A percentile compares a stretch with the other conserved stretches of the same genome.
phyloP scores from a whole-genome alignment of 495 filamentous ascomycete species.

The Aspergillus asperescens region DNA sequence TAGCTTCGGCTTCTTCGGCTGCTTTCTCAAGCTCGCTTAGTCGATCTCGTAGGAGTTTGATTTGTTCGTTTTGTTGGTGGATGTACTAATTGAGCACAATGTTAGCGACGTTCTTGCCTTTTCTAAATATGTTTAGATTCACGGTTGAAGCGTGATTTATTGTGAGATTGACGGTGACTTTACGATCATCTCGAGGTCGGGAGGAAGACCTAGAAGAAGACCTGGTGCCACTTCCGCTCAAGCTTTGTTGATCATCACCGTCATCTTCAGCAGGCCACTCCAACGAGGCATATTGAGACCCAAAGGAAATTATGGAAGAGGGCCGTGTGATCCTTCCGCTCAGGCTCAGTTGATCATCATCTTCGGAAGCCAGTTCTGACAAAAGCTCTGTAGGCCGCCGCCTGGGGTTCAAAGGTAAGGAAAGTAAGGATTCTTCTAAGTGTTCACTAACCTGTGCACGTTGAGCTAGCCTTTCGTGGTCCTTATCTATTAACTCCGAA shows the following conservation, averaged over 20 bases:
- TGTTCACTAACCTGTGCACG: slow-evolving; percentile 41
- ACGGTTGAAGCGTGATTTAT: too few species aligned
- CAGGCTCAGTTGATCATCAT: background rate
- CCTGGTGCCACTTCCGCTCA: background rate
- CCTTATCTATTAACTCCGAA: slow-evolving; percentile 41
- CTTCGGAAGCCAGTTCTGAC: background rate
- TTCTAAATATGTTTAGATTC: background rate
- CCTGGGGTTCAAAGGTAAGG: background rate
- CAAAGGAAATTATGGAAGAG: background rate
- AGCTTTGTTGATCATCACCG: background rate
- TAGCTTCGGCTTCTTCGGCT: slow-evolving; percentile 33
- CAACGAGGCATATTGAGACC: background rate
- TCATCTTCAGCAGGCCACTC: background rate
- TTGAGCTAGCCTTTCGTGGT: slow-evolving; percentile 42
- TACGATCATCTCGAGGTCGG: background rate
- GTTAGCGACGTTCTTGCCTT: background rate
- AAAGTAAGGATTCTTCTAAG: background rate
- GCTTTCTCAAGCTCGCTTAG: slow-evolving; percentile 49
- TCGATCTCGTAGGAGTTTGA: slow-evolving; percentile 53
- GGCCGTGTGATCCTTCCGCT: background rate
- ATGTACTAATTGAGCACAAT: slow-evolving; percentile 43
- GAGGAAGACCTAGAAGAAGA: background rate
- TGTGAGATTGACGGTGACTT: background rate
- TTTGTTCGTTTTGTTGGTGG: slow-evolving; percentile 54
- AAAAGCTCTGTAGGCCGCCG: background rate